Evolutionary conservation across 2,329 filamentous ascomycete genomes (phyloP).

Genomic region (Diaporthe vaccinii): DNA sequence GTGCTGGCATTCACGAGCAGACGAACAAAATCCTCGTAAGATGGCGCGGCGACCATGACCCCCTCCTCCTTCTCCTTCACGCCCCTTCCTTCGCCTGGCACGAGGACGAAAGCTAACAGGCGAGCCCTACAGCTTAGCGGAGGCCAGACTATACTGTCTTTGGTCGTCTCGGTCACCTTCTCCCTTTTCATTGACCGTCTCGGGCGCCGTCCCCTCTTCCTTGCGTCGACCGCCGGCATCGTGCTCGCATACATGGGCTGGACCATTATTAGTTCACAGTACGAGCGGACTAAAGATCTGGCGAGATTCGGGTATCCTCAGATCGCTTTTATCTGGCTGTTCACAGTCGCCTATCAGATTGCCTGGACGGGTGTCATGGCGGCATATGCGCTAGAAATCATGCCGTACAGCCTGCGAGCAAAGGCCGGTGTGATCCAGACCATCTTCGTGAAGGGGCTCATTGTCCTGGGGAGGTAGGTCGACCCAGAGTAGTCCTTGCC

Average conservation of each 20-base stretch:
- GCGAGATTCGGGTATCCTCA: constrained; percentile 61
- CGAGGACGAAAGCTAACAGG: not conserved
- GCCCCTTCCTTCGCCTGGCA: not conserved
- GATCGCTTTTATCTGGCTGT: constrained; percentile 69
- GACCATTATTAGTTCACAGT: constrained; percentile 66
- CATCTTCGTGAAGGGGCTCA: constrained; percentile 68
- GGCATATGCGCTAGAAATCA: constrained; percentile 66
- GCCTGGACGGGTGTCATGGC: constrained; percentile 67
- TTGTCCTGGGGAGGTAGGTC: constrained; percentile 68
- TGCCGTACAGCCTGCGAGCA: constrained; percentile 66
- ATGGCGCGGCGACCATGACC: not conserved
- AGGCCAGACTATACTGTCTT: constrained; percentile 13
- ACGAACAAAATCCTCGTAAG: constrained; percentile 68
- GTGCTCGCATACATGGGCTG: constrained; percentile 50
- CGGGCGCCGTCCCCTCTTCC: constrained; percentile 67
- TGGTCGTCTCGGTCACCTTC: not conserved
- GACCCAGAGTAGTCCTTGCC: not conserved
- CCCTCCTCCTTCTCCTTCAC: not conserved
- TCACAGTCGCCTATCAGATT: constrained; percentile 67
- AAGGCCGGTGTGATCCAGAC: constrained; percentile 72
- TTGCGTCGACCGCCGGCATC: constrained; percentile 55
- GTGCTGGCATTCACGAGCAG: constrained; percentile 70
- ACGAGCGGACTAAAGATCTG: constrained; percentile 60
- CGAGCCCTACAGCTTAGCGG: not conserved
- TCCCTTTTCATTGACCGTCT: constrained; percentile 58